Evolutionary conservation across 306 rosid genomes (phyloP).

Genomic region (Erythrophleum fordii): DNA sequence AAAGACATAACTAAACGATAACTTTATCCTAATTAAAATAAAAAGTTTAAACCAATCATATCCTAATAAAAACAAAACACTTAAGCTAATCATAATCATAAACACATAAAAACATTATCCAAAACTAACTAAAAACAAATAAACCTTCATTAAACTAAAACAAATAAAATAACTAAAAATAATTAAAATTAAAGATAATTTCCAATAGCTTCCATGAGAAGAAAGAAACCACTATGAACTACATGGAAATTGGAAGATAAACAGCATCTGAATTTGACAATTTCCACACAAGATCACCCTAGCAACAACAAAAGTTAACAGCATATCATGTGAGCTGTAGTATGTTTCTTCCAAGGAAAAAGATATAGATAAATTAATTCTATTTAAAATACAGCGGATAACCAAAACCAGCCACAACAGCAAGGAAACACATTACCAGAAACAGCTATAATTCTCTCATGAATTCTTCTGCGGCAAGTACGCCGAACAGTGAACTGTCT

Average conservation of each 20-base stretch:
- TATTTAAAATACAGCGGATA: not conserved
- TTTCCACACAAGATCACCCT: not conserved
- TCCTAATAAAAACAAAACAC: too few species aligned
- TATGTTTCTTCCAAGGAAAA: not conserved
- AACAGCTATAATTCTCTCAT: constrained; percentile 79
- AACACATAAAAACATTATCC: too few species aligned
- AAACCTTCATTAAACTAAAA: too few species aligned
- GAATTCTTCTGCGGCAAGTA: constrained; percentile 78
- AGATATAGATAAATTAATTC: not conserved
- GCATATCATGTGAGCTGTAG: not conserved
- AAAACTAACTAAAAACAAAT: too few species aligned
- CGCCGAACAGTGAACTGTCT: constrained; percentile 65
- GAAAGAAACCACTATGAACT: not conserved
- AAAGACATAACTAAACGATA: too few species aligned
- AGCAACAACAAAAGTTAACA: not conserved
- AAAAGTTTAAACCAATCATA: too few species aligned
- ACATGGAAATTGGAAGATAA: not conserved
- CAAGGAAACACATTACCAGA: constrained; percentile 63
- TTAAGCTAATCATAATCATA: too few species aligned
- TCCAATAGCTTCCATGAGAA: not conserved
- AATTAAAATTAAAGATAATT: too few species aligned
- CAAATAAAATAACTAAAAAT: too few species aligned
- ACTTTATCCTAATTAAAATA: too few species aligned
- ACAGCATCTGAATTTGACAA: not conserved
- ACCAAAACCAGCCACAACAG: constrained; percentile 18